phyloP scores from a whole-genome alignment of 2,329 filamentous ascomycete species.

The Trichoderma gracile region DNA sequence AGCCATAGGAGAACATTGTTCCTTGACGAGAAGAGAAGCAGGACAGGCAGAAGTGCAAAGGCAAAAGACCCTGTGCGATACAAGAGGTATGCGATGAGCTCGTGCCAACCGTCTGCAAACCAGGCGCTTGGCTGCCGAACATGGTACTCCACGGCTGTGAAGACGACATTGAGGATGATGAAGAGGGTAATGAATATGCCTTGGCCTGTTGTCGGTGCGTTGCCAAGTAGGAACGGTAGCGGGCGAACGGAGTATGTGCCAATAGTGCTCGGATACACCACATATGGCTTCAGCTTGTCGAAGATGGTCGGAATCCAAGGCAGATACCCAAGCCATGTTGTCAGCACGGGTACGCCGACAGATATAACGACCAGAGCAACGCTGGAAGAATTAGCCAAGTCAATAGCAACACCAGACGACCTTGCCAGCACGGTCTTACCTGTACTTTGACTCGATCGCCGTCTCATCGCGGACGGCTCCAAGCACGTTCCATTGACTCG shows the following conservation, averaged over 20 bases:
- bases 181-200: constrained; percentile 46
- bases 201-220: constrained; percentile 46
- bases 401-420: too few species aligned
- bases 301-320: too few species aligned
- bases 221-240: constrained; percentile 27
- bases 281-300: too few species aligned
- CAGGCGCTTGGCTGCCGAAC: constrained; percentile 35
- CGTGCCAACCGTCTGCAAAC: constrained; percentile 29
- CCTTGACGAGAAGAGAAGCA: constrained; percentile 47
- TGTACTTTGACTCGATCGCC: too few species aligned
- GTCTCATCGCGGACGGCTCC: too few species aligned
- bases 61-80: constrained; percentile 46
- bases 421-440: too few species aligned
- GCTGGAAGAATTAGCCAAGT: too few species aligned
- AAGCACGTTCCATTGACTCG: too few species aligned
- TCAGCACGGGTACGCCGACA: too few species aligned
- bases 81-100: constrained; percentile 40
- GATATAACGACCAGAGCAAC: too few species aligned
- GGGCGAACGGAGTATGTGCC: not conserved
- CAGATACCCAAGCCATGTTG: too few species aligned
- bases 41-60: constrained; percentile 44
- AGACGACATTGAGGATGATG: constrained; percentile 41
- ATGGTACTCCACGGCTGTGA: constrained; percentile 37
- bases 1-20: constrained; percentile 52
- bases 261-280: not conserved